Conservation (phyloP, 257 asterid genomes). For the Solanum medicagineum region DNA sequence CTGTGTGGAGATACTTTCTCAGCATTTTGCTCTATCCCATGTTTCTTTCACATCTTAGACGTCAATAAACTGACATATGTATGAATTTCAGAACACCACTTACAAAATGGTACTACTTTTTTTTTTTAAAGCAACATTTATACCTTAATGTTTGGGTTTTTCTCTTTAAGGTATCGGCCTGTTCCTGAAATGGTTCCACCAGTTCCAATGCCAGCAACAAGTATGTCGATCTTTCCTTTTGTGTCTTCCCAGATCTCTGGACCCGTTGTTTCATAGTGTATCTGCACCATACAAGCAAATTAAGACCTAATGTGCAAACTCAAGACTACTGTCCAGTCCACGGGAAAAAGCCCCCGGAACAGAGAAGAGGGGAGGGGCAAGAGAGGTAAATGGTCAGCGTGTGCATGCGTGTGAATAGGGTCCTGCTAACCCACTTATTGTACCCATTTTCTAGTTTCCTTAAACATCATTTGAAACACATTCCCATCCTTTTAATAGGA, state of each 20-base stretch:
- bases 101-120: not conserved
- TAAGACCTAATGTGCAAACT: not conserved
- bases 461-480: not conserved
- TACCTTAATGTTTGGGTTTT: slow-evolving; percentile 74
- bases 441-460: not conserved
- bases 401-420: not conserved
- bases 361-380: not conserved
- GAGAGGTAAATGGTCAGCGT: not conserved
- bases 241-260: slow-evolving; percentile 99
- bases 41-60: not conserved
- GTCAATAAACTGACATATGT: not conserved
- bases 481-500: not conserved
- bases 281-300: slow-evolving; percentile 21
- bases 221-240: slow-evolving; percentile 83
- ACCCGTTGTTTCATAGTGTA: slow-evolving; percentile 96
- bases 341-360: not conserved
- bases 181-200: slow-evolving; percentile 94
- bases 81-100: not conserved
- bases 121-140: not conserved
- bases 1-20: not conserved
- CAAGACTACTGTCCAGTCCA: not conserved
- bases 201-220: slow-evolving; percentile 98
- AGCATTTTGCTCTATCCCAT: not conserved
- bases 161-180: slow-evolving; percentile 74
- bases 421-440: not conserved